These are phyloP conservation scores for Dujonia santamariae DNA, from an alignment of 1,139 yeast genomes.

Conservation along the genomic window DNA sequence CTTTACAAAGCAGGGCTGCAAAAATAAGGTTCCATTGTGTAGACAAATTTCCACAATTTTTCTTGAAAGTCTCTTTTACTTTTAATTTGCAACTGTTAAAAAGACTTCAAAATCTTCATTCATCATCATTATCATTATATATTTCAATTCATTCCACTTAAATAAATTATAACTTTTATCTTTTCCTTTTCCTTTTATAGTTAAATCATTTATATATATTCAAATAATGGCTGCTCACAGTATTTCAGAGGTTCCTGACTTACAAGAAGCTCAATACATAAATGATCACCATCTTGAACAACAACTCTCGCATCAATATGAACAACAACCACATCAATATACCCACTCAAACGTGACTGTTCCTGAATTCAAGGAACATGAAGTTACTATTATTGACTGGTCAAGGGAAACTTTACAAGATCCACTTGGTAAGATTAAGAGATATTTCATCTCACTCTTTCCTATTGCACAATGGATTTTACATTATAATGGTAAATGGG, in stretches of 20 bases:
- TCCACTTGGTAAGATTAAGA: constrained; percentile 37
- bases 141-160: no score
- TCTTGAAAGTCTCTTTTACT: no score
- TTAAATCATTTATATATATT: no score
- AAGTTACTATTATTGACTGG: constrained; percentile 49
- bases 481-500: constrained; percentile 79
- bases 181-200: no score
- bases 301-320: constrained; percentile 6
- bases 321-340: constrained; percentile 8
- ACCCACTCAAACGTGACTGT: constrained; percentile 17
- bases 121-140: no score
- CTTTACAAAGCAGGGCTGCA: no score
- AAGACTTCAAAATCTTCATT: no score
- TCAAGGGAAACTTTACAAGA: constrained; percentile 28
- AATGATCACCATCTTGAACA: constrained; percentile 9
- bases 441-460: constrained; percentile 62
- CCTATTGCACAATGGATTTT: constrained; percentile 82
- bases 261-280: constrained; percentile 13
- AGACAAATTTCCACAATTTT: no score
- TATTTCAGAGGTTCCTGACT: constrained; percentile 18
- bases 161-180: no score
- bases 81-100: no score
- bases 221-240: constrained; percentile 3
- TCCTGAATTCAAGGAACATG: constrained; percentile 40
- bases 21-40: no score